Evolutionary conservation across 768 basidiomycete species (phyloP), one percentile per base, ranked within the genome.

Genomic region (Suillus bovinus): DNA sequence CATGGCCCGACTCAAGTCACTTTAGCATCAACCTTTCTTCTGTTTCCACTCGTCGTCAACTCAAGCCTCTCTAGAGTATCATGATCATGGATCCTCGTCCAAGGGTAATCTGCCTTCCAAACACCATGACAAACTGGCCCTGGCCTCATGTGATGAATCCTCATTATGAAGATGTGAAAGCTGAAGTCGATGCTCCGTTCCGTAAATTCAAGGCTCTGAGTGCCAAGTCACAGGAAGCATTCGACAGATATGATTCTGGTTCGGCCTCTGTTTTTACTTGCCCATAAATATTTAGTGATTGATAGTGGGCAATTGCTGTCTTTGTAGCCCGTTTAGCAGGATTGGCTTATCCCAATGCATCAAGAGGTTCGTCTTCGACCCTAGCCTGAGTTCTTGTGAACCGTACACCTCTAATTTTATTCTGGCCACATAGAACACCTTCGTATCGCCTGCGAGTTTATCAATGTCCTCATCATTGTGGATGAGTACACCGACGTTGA

Each of bases 211-310:
- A 72, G 3, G 72, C 77, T 1, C 78, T 82, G 62, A 65, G 63
- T 5, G 64, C 72, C 2, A 67, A 70, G n/a, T 70, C 79, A 0
- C 80, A 81, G 63, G 67, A 62, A 10, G 77, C 78, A 1, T 80
- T 82, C 68, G 71, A 82, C 47, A 61, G 54, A 5, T 80, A 80
- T 64, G 75, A 82, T 63, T 79, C 81, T 61, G 74, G 81, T 78
- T 10, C 11, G 61, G 4, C 17, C 27, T 17, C 27, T 29, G 13
- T 24, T 46, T 41, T 24, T 16, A 27, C 41, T 42, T 20, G 9
- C 41, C 4, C 41, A 20, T 41, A 41, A 41, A 8, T 41, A 17
- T 20, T 42, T 4, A n/a, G n/a, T 44, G 42, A n/a, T 42, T 42
- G 10, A n/a, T 20, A 20, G 39, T 8, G 17, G 17, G 20, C 17